Evolutionary conservation across 257 asterid genomes (phyloP).

Genomic region (Capsicum pubescens): DNA sequence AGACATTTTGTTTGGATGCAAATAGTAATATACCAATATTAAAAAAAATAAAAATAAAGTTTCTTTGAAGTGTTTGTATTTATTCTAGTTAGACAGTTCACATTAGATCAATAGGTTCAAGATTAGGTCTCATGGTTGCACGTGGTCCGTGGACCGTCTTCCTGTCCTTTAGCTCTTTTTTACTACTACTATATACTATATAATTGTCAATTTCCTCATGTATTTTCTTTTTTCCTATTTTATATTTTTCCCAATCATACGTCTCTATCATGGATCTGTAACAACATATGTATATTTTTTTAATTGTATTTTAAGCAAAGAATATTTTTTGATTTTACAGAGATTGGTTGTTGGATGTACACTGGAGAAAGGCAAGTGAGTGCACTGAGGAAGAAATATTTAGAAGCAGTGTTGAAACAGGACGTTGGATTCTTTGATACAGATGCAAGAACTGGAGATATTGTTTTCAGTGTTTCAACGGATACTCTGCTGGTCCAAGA

Average conservation of each 20-base stretch:
- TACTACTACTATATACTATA: conserved; percentile 44
- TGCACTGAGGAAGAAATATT: conserved; percentile 81
- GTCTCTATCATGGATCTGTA: conserved; percentile 57
- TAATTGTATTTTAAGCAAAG: no score
- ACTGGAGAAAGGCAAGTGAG: conserved; percentile 96
- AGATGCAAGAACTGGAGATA: conserved; percentile 97
- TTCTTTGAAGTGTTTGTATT: background rate
- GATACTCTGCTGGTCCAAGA: conserved; percentile 98
- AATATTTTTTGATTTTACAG: conserved; percentile 41
- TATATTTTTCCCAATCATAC: conserved; percentile 46
- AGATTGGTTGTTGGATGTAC: conserved; percentile 98
- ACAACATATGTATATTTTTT: background rate
- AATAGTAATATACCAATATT: conserved; percentile 5
- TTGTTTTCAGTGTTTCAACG: conserved; percentile 94
- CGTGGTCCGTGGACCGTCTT: conserved; percentile 95
- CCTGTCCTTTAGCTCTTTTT: conserved; percentile 67
- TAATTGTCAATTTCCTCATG: conserved; percentile 43
- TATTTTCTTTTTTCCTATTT: conserved; percentile 33
- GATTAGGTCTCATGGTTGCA: conserved; percentile 74
- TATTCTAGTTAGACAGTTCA: conserved; percentile 46
- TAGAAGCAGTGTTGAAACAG: conserved; percentile 94
- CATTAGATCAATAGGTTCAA: conserved; percentile 42
- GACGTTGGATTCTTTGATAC: conserved; percentile 99
- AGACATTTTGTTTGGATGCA: conserved; percentile 26
- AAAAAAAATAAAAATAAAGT: background rate